Evolutionary conservation across 139 green algal genomes (phyloP).

Genomic region (Tetraselmis striata): DNA sequence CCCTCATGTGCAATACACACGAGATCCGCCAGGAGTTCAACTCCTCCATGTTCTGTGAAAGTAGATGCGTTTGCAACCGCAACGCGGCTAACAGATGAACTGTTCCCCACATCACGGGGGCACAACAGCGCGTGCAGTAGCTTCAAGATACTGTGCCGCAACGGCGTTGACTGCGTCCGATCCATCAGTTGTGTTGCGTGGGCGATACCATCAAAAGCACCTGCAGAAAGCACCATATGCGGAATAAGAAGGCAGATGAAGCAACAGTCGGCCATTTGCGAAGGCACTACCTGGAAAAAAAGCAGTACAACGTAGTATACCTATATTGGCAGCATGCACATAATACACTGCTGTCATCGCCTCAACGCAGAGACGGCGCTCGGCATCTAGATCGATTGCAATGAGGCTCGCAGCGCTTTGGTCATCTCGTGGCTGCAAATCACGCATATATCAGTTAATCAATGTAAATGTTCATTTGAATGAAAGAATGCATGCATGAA

Average conservation of each 20-base stretch:
- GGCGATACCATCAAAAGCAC: slow-evolving; percentile 65
- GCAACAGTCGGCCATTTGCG: too few relatives aligned
- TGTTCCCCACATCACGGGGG: neutral
- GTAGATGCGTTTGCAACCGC: slow-evolving; percentile 50
- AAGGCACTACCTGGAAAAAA: too few relatives aligned
- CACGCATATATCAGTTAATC: too few relatives aligned
- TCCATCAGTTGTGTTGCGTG: slow-evolving; percentile 73
- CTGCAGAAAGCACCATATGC: too few relatives aligned
- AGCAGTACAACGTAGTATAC: too few relatives aligned
- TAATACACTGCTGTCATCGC: slow-evolving; percentile 81
- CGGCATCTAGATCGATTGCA: slow-evolving; percentile 28
- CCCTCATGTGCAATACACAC: slow-evolving; percentile 16
- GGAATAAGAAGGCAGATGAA: too few relatives aligned
- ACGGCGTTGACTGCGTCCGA: slow-evolving; percentile 32
- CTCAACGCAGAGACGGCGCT: slow-evolving; percentile 66
- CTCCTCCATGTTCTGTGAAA: slow-evolving; percentile 58
- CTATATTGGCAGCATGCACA: slow-evolving; percentile 24
- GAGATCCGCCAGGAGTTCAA: slow-evolving; percentile 77
- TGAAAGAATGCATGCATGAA: too few relatives aligned
- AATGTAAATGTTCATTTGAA: too few relatives aligned
- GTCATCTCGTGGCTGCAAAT: too few relatives aligned
- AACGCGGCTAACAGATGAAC: neutral
- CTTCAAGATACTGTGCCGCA: slow-evolving; percentile 68
- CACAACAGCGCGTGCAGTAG: slow-evolving; percentile 71
- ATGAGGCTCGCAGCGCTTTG: too few relatives aligned